Evolutionary conservation across 73 alveolate genomes (phyloP).

Genomic region (Vitrella brassicaformis): DNA sequence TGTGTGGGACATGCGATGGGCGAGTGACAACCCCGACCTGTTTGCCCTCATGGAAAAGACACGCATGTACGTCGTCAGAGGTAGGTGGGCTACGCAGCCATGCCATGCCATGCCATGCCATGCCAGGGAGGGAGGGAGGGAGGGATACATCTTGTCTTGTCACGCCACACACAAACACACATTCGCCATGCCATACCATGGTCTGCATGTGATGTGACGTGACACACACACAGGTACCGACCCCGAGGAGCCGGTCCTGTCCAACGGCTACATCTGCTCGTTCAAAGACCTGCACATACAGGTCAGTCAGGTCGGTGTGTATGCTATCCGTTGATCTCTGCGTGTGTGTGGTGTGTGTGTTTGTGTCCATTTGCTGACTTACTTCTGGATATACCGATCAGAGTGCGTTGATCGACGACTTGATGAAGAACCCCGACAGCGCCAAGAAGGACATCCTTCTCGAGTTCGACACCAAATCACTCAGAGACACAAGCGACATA

Average conservation of each 20-base stretch:
- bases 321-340: not conserved
- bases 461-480: conserved; percentile 79
- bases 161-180: not conserved
- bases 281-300: conserved; percentile 87
- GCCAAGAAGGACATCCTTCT: conserved; percentile 71
- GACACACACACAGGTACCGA: conserved; percentile 10
- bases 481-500: conserved; percentile 91
- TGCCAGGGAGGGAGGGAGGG: not conserved
- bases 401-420: conserved; percentile 58
- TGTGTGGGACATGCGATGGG: conserved; percentile 96
- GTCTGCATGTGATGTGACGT: not conserved
- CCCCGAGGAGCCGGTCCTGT: conserved; percentile 88
- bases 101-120: not conserved
- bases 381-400: not conserved
- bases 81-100: conserved; percentile 1
- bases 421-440: conserved; percentile 75
- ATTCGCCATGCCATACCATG: not conserved
- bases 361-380: not conserved
- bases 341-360: not conserved
- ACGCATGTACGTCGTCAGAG: conserved; percentile 69
- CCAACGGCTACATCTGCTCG: conserved; percentile 90
- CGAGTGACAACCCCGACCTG: conserved; percentile 84
- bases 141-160: not conserved
- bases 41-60: conserved; percentile 94
- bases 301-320: conserved; percentile 52